Conservation (phyloP, 495 filamentous ascomycete genomes). For the Hypoxylon perforatum region DNA sequence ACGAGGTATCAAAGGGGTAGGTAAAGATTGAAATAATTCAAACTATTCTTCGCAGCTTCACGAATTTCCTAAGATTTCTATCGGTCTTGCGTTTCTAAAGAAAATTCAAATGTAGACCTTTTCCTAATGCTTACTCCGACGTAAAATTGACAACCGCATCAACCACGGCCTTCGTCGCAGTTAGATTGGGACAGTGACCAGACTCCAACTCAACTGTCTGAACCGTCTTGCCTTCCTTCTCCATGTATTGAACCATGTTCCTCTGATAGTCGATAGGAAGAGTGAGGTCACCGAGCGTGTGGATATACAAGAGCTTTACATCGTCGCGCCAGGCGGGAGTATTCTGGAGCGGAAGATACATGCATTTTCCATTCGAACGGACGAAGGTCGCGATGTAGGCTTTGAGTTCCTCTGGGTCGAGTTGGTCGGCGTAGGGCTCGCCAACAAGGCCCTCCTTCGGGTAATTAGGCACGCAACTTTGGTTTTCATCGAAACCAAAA, state of each 20-base stretch:
- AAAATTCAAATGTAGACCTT: no score
- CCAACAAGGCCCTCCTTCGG: conserved; percentile 22
- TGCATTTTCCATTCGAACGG: conserved; percentile 46
- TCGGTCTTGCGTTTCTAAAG: no score
- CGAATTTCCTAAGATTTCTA: no score
- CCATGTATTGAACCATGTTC: conserved; percentile 46
- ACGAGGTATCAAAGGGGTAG: no score
- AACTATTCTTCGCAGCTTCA: no score
- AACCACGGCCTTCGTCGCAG: conserved; percentile 40
- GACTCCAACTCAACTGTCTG: conserved; percentile 42
- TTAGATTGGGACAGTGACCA: conserved; percentile 48
- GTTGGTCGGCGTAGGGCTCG: background rate
- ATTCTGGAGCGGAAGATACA: conserved; percentile 22
- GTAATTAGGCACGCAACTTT: conserved; percentile 37
- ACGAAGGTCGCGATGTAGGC: conserved; percentile 41
- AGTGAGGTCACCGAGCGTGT: conserved; percentile 47
- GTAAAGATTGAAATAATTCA: no score
- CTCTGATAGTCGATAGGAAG: conserved; percentile 50
- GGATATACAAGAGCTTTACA: conserved; percentile 51
- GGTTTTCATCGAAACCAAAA: conserved; percentile 48
- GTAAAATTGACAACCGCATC: conserved; percentile 5
- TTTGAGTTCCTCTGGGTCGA: conserved; percentile 25
- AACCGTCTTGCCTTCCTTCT: conserved; percentile 39
- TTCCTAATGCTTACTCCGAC: background rate
- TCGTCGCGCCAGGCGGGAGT: conserved; percentile 47